A percentile compares a stretch with the other conserved stretches of the same genome.
phyloP scores from a whole-genome alignment of 1,284 basidiomycete species.

The Cutaneotrichosporon curvatum region DNA sequence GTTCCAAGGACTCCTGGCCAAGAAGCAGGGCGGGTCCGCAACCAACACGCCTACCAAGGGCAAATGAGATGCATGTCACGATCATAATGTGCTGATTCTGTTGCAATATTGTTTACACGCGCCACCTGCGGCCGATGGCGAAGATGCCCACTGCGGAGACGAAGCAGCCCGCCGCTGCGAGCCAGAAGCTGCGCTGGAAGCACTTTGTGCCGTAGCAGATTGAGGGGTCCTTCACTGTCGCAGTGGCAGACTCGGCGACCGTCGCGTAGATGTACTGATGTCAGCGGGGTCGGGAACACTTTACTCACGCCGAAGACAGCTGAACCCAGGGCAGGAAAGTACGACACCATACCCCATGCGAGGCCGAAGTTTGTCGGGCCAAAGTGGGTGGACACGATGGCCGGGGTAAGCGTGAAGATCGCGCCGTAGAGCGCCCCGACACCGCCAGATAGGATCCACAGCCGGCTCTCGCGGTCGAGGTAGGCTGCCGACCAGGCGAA shows the following conservation, averaged over 20 bases:
- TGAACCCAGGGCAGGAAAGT: constrained; percentile 41
- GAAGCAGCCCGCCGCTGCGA: constrained; percentile 34
- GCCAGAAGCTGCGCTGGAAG: constrained; percentile 35
- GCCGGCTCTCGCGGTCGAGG: constrained; percentile 29
- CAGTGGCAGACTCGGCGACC: constrained; percentile 16
- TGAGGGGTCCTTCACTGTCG: neutral
- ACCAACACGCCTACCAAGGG: constrained; percentile 14
- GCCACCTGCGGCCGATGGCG: constrained; percentile 38
- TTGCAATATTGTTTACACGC: no score
- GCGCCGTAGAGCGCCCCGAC: constrained; percentile 43
- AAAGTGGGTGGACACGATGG: constrained; percentile 42
- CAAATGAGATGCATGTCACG: neutral
- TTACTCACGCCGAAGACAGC: constrained; percentile 41
- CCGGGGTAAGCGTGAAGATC: constrained; percentile 43
- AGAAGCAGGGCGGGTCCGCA: constrained; percentile 8
- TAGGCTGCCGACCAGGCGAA: constrained; percentile 35
- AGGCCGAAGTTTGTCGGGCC: constrained; percentile 46
- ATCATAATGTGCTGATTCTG: neutral
- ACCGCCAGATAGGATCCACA: constrained; percentile 41
- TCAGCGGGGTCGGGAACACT: neutral
- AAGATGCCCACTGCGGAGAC: constrained; percentile 29
- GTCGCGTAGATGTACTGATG: constrained; percentile 2
- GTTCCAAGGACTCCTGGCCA: constrained; percentile 42
- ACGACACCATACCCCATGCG: constrained; percentile 47
- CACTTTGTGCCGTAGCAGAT: constrained; percentile 40